phyloP scores from a whole-genome alignment of 2,329 filamentous ascomycete species.

The Raffaelea ambrosiae region DNA sequence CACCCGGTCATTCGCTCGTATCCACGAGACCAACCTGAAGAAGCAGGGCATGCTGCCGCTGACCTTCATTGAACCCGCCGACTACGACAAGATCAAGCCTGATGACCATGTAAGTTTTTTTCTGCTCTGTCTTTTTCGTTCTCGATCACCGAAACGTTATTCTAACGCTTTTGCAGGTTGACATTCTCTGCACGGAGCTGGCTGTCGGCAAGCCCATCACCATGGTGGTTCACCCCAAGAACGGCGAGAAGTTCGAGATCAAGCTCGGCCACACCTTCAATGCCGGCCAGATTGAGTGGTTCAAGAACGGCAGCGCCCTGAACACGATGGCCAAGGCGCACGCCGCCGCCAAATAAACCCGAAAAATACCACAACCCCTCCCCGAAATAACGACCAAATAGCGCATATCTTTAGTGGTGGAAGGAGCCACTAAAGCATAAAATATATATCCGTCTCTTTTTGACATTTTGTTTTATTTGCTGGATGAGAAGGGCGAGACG shows the following conservation, averaged over 20 bases:
- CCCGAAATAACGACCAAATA: too few relatives aligned
- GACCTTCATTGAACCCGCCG: conserved; percentile 86
- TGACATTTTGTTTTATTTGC: too few relatives aligned
- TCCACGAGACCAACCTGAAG: conserved; percentile 99
- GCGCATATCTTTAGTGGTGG: too few relatives aligned
- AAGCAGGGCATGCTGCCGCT: conserved; percentile 99
- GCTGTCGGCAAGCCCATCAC: conserved; percentile 89
- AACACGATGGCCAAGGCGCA: conserved; percentile 90
- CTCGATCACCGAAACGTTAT: too few relatives aligned
- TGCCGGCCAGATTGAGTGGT: conserved; percentile 96
- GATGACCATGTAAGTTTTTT: conserved; percentile 61
- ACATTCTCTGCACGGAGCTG: conserved; percentile 81
- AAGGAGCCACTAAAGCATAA: too few relatives aligned
- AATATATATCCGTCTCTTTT: too few relatives aligned
- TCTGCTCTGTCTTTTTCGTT: too few relatives aligned
- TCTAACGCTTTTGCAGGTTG: too few relatives aligned
- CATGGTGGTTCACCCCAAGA: conserved; percentile 83
- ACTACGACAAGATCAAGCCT: conserved; percentile 95
- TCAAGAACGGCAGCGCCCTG: conserved; percentile 92
- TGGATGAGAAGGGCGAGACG: too few relatives aligned
- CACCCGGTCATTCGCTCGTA: conserved; percentile 91
- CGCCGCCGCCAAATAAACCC: background rate
- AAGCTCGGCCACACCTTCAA: conserved; percentile 95
- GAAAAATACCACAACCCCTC: too few relatives aligned
- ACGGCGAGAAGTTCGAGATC: conserved; percentile 72